Conservation (phyloP, 768 basidiomycete species). For the Exidia glandulosa region DNA sequence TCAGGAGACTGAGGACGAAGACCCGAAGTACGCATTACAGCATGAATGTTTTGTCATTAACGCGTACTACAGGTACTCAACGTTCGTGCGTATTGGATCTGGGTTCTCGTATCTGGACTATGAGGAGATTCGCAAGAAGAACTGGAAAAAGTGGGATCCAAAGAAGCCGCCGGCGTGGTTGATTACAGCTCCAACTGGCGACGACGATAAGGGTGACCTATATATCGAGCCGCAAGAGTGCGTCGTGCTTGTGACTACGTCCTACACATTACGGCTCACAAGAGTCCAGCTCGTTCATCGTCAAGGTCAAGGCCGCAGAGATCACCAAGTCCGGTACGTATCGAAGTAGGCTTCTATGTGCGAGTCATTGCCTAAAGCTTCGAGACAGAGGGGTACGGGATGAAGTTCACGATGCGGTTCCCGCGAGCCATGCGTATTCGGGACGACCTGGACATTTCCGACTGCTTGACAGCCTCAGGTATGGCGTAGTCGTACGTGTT, state of each 20-base stretch:
- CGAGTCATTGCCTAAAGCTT: conserved; percentile 1
- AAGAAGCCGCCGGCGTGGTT: conserved; percentile 64
- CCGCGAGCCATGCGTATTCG: conserved; percentile 75
- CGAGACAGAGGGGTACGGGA: conserved; percentile 69
- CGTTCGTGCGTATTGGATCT: conserved; percentile 83
- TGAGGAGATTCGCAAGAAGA: conserved; percentile 68
- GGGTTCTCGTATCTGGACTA: conserved; percentile 83
- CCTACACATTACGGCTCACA: background rate
- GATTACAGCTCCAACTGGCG: conserved; percentile 43
- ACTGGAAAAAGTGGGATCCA: conserved; percentile 74
- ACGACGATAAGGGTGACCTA: conserved; percentile 80
- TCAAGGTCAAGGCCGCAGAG: conserved; percentile 91
- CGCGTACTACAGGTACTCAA: conserved; percentile 49
- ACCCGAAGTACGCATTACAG: conserved; percentile 40
- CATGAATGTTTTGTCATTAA: background rate
- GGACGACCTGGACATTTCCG: conserved; percentile 60
- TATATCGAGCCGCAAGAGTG: conserved; percentile 88
- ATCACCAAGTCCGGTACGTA: conserved; percentile 59
- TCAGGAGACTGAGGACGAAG: conserved; percentile 34
- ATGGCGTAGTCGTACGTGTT: conserved; percentile 2
- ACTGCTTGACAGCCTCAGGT: conserved; percentile 68
- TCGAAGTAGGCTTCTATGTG: background rate
- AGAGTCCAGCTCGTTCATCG: conserved; percentile 68
- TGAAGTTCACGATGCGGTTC: conserved; percentile 89
- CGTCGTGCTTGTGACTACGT: conserved; percentile 10